Conservation (phyloP, 2,329 filamentous ascomycete species). For the Tolypocladium album region DNA sequence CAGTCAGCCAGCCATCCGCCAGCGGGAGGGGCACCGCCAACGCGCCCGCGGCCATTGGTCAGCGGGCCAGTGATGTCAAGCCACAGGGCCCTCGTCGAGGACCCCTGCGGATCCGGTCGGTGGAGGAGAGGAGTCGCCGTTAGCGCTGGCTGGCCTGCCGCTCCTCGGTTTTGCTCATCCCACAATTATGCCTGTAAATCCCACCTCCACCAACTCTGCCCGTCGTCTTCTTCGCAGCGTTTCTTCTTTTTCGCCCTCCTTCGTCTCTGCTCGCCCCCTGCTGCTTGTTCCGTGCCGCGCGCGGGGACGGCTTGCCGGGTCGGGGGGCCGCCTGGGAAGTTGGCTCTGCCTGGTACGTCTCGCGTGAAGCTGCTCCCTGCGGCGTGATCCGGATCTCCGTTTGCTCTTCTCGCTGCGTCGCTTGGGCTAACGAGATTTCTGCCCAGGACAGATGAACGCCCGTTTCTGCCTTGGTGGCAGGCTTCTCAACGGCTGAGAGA, state of each 20-base stretch:
- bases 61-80: background rate
- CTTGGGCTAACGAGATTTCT: background rate
- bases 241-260: background rate
- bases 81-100: background rate
- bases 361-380: background rate
- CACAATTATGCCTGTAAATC: background rate
- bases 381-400: background rate
- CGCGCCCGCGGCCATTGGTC: background rate
- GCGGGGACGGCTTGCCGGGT: background rate
- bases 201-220: background rate
- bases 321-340: background rate
- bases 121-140: background rate
- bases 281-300: background rate
- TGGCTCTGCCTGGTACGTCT: background rate
- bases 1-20: too few species aligned
- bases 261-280: background rate
- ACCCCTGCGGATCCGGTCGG: background rate
- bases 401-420: background rate
- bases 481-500: too few species aligned
- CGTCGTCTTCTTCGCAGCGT: background rate
- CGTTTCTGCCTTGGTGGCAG: background rate
- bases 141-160: background rate
- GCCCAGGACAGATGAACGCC: background rate
- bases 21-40: background rate
- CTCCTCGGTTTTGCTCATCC: conserved; percentile 1